Percentiles rank a stretch among this genome's conserved stretches.
phyloP scores from a whole-genome alignment of 2,329 filamentous ascomycete genomes.

The Torrubiellomyces zombiae region DNA sequence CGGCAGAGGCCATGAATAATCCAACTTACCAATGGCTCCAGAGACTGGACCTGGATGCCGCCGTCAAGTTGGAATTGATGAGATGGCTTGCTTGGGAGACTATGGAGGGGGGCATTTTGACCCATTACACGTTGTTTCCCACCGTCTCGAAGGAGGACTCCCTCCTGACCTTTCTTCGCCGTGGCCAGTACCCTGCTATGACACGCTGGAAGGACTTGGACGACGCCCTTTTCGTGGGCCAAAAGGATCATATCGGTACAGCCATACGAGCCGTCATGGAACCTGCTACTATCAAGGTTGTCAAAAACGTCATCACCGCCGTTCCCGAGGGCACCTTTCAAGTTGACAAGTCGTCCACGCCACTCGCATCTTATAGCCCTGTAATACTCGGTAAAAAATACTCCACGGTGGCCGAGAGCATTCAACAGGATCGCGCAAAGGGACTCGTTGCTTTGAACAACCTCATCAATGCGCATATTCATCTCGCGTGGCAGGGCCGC shows the following conservation, averaged over 20 bases:
- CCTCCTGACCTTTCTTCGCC: constrained; percentile 54
- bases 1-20: constrained; percentile 68
- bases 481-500: constrained; percentile 66
- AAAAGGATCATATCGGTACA: constrained; percentile 44
- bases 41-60: constrained; percentile 38
- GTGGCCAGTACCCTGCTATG: constrained; percentile 56
- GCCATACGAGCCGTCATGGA: constrained; percentile 45
- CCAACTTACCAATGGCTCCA: constrained; percentile 61
- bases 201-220: constrained; percentile 59
- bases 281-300: constrained; percentile 34
- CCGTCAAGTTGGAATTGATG: constrained; percentile 54
- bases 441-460: constrained; percentile 51
- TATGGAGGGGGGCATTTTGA: constrained; percentile 70
- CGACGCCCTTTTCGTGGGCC: constrained; percentile 57
- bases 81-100: constrained; percentile 86
- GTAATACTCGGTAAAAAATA: constrained; percentile 49
- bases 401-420: constrained; percentile 44
- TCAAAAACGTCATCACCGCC: constrained; percentile 46
- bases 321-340: constrained; percentile 43
- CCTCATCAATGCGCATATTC: constrained; percentile 73
- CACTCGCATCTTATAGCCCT: constrained; percentile 64
- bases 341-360: constrained; percentile 45
- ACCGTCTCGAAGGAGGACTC: constrained; percentile 64
- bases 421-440: constrained; percentile 36
- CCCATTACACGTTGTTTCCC: constrained; percentile 65